phyloP scores from a whole-genome alignment of 2,329 filamentous ascomycete species.

The Sporothrix luriei region DNA sequence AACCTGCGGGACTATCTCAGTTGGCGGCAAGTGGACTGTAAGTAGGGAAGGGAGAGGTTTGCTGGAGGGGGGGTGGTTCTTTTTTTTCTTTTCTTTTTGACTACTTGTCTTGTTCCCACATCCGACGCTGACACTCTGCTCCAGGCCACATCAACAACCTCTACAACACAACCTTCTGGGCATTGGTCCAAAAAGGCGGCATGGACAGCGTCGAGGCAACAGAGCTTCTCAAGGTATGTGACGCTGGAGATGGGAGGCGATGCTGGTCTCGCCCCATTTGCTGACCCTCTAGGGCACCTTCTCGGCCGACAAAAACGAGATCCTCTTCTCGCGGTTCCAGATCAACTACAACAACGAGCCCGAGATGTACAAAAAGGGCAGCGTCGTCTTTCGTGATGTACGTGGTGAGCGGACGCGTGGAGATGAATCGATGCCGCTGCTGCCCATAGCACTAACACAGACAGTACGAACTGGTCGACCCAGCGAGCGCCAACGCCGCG shows the following conservation, averaged over 20 bases:
- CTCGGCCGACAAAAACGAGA: conserved; percentile 90
- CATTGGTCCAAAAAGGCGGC: conserved; percentile 75
- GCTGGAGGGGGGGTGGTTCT: conserved; percentile 42
- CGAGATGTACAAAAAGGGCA: conserved; percentile 91
- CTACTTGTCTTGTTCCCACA: neutral
- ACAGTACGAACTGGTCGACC: conserved; percentile 72
- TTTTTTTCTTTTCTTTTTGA: no score
- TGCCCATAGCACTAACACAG: neutral
- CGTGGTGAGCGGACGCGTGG: conserved; percentile 39
- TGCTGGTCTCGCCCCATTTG: neutral
- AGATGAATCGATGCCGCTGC: neutral
- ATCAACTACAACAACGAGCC: conserved; percentile 98
- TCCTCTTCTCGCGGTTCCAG: conserved; percentile 81
- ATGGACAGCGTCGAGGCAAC: conserved; percentile 68
- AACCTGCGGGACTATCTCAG: conserved; percentile 94
- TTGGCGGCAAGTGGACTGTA: conserved; percentile 96
- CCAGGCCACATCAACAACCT: conserved; percentile 95
- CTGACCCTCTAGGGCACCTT: conserved; percentile 67
- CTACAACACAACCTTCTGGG: conserved; percentile 97
- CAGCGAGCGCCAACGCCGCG: conserved; percentile 51
- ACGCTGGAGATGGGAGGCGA: neutral
- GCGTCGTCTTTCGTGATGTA: conserved; percentile 81
- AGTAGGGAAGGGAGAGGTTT: conserved; percentile 41
- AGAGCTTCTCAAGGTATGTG: conserved; percentile 68
- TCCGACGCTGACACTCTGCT: neutral